phyloP scores from a whole-genome alignment of 208 protist species.

The Wallacemonas sp. region DNA sequence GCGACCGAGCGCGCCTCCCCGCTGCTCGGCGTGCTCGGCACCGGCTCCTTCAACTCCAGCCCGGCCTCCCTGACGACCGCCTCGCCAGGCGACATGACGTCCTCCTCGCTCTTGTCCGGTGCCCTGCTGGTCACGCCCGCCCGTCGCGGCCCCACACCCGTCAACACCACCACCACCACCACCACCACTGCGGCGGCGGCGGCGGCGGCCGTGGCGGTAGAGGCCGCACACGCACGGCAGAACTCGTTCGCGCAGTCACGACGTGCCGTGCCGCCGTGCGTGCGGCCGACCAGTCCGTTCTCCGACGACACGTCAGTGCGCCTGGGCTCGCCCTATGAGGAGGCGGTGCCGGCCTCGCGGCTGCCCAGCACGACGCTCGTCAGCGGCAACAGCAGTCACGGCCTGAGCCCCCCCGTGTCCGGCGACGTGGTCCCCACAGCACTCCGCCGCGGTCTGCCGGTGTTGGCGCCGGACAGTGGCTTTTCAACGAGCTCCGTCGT shows the following conservation, averaged over 20 bases:
- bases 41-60: slow-evolving; percentile 5
- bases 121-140: no score
- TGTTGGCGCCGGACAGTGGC: background rate
- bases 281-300: slow-evolving; percentile 8
- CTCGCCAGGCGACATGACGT: background rate
- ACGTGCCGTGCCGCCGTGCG: background rate
- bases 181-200: background rate
- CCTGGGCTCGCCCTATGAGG: background rate
- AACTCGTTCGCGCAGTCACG: no score
- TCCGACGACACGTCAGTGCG: background rate
- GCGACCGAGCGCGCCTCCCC: background rate
- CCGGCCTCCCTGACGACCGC: background rate
- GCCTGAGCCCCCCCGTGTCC: background rate
- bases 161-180: background rate
- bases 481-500: background rate
- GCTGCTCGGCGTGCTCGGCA: slow-evolving; percentile 15
- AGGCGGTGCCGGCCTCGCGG: background rate
- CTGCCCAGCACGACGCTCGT: background rate
- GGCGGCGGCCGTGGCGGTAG: background rate
- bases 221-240: background rate
- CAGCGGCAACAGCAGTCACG: slow-evolving; percentile 5
- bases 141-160: no score
- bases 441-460: background rate
- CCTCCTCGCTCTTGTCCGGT: no score
- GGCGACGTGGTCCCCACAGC: no score